Evolutionary conservation across 148 eudicot genomes (phyloP), one percentile per base, ranked within the genome.

Genomic region (Vaccinium macrocarpon): DNA sequence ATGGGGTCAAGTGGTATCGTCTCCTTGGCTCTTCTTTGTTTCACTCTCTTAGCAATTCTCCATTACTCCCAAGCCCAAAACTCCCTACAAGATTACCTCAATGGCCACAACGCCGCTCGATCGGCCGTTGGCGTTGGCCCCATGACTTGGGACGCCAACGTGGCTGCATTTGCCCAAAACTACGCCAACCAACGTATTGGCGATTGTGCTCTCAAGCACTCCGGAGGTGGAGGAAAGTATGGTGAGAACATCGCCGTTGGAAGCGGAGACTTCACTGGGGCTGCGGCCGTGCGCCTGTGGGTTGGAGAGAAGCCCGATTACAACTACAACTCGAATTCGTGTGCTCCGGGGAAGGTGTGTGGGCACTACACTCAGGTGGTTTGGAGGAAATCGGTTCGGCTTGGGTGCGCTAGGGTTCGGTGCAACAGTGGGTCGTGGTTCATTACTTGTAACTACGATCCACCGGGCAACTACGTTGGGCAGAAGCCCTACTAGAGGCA

Each of bases 241-340:
- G 88, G 88, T 1, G 90, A 88, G 80, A 90, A 90, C 81, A 27
- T 90, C 11, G 90, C 88, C 38, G n/a, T 0, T 6, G 89, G 88
- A 25, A 21, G 49, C 0, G 80, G 87, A 0, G 82, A 66, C 2
- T 85, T 89, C 12, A 82, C 86, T 0, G 83, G 85, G 14, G 8
- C 9, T 0, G 82, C 16, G 0, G 88, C 87, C 0, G 90, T 87
- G 16, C 25, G 52, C 35, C 8, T 89, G 68, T 87, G 89, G 87
- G 84, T 85, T 1, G 57, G 5, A 0, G 91, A 87, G 84, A 79
- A 38, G 75, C 50, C 79, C 12, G 0, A 64, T 35, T 81, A 72
- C n/a, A 62, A 82, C 79, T 79, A 84, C 49, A 27, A 25, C 8
- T 57, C 87, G 1, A 85, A 85, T 21, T 21, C 84, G 0, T 87